These are phyloP conservation scores for Hypoxylon fragiforme DNA, from an alignment of 495 filamentous ascomycete species.

Conservation along the genomic window DNA sequence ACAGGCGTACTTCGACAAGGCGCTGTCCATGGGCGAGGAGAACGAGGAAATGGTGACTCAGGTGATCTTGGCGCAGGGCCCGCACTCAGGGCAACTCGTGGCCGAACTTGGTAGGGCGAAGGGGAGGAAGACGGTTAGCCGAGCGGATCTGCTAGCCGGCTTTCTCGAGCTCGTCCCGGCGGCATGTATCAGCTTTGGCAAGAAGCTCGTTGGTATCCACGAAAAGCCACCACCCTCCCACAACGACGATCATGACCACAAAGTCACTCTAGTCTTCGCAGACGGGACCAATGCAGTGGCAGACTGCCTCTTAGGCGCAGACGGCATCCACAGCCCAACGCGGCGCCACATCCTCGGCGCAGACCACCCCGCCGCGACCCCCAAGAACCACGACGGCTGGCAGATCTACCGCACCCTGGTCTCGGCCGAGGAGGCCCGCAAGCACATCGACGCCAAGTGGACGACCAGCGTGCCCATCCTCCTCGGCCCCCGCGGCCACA, in stretches of 20 bases:
- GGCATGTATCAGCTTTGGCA: slow-evolving; percentile 36
- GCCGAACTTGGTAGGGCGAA: slow-evolving; percentile 46
- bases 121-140: slow-evolving; percentile 43
- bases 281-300: slow-evolving; percentile 36
- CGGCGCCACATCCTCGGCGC: slow-evolving; percentile 45
- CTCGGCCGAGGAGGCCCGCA: slow-evolving; percentile 30
- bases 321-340: slow-evolving; percentile 51
- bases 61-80: slow-evolving; percentile 41
- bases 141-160: slow-evolving; percentile 41
- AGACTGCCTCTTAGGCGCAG: slow-evolving; percentile 49
- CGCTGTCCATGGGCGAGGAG: slow-evolving; percentile 37
- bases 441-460: slow-evolving; percentile 38
- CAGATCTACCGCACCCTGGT: slow-evolving; percentile 51
- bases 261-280: slow-evolving; percentile 39
- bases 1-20: slow-evolving; percentile 42
- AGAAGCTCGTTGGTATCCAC: slow-evolving; percentile 31
- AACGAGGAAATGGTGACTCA: slow-evolving; percentile 41
- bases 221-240: slow-evolving; percentile 16
- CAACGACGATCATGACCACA: slow-evolving; percentile 22
- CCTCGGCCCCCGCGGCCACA: slow-evolving; percentile 41
- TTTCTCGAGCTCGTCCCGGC: slow-evolving; percentile 37
- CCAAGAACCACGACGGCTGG: slow-evolving; percentile 48
- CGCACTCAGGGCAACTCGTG: slow-evolving; percentile 34
- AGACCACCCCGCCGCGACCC: slow-evolving; percentile 42
- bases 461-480: slow-evolving; percentile 39